Conservation (phyloP, 1,284 basidiomycete genomes). For the Trichosporon sp. region DNA sequence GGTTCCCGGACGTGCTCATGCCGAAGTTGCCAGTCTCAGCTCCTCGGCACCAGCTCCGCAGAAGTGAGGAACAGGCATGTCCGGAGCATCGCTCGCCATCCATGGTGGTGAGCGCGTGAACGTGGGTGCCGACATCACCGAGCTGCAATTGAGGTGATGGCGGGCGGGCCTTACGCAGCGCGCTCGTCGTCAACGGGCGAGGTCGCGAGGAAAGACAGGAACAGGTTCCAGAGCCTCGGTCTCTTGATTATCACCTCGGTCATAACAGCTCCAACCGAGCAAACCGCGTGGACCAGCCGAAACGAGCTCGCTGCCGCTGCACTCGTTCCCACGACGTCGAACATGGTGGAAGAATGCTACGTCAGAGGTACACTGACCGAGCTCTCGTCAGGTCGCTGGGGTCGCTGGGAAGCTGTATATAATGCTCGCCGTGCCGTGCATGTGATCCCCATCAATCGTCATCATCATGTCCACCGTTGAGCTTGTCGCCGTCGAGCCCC, state of each 20-base stretch:
- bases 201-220: background rate
- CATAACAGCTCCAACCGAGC: background rate
- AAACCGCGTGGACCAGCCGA: background rate
- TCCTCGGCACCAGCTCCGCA: background rate
- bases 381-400: no score
- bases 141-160: background rate
- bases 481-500: background rate
- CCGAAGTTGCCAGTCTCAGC: background rate
- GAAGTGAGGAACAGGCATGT: background rate
- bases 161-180: background rate
- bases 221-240: conserved; percentile 2
- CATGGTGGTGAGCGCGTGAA: background rate
- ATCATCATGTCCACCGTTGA: conserved; percentile 2
- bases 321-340: background rate
- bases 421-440: background rate
- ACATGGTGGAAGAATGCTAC: background rate
- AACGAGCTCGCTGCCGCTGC: background rate
- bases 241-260: conserved; percentile 1
- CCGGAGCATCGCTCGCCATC: background rate
- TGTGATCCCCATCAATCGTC: background rate
- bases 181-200: background rate
- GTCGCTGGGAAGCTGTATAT: background rate
- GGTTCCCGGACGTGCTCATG: background rate
- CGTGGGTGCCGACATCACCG: background rate
- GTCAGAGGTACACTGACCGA: background rate